Evolutionary conservation across 1,139 yeast species (phyloP), one percentile per base, ranked within the genome.

Genomic region (Protomyces arabidopsidicola): DNA sequence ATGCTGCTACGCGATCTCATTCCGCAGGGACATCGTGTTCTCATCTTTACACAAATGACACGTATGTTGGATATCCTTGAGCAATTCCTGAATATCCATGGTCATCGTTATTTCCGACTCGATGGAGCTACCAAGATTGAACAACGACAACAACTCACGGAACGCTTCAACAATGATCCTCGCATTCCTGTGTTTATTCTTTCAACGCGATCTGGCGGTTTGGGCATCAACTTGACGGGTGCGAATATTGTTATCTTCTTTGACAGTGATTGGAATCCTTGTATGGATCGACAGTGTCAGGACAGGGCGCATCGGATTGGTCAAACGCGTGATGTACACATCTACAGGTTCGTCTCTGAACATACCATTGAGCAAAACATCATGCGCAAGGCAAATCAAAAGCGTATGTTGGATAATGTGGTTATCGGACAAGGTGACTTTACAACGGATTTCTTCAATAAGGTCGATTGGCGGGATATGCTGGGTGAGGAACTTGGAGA

Each of bases 241-340:
- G 99, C 99, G 0, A 98, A 95, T 72, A 93, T 98, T 0, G 99
- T 95, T 55, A 90, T 95, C n/a, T 95, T 95, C 75, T 95, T 95
- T 74, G 99, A 95, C 75, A 90, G 97, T 1, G 99, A 95, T 76
- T 95, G 99, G 99, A 95, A 95, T 73, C 99, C 99, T 1, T 96
- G 98, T 1, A 95, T 95, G 98, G 99, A 95, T 75, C 90, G 90
- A 73, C 99, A 95, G 75, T 95, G 98, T 77, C 98, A 95, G 75
- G 99, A 95, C 76, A 85, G 99, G 74, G 93, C 98, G 77, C 99
- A 95, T 75, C 87, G 99, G 79, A 95, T 95, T 73, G 99, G 99
- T 2, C 99, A 95, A 74, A 90, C 96, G 24, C 82, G 98, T 70
- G 98, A 95, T 73, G 99, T 95, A 45, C 98, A 95, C 73, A 93